A percentile compares a stretch with the other conserved stretches of the same genome.
Evolutionary conservation across 2,329 filamentous ascomycete genomes (phyloP).

Genomic region (Zopfia rhizophila): DNA sequence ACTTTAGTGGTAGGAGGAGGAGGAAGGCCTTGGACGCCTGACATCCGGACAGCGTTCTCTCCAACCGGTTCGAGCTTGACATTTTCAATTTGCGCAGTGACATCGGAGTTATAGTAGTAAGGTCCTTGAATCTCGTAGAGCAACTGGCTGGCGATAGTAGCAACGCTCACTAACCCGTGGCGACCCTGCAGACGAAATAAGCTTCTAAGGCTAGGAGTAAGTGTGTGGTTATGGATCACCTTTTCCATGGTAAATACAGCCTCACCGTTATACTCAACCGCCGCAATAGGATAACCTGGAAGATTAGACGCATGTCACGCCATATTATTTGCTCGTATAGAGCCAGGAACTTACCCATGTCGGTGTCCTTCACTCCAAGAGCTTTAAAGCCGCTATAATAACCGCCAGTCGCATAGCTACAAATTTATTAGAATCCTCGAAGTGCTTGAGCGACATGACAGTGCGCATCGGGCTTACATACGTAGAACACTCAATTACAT

Average conservation of each 20-base stretch:
- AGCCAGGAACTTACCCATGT: constrained; percentile 31
- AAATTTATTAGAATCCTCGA: constrained; percentile 24
- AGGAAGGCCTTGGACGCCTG: constrained; percentile 48
- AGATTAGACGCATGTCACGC: constrained; percentile 22
- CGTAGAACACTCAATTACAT: constrained; percentile 64
- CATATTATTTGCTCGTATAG: constrained; percentile 8
- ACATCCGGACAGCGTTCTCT: constrained; percentile 42
- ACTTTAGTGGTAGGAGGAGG: constrained; percentile 62
- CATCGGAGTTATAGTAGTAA: constrained; percentile 54
- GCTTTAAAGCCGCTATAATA: constrained; percentile 46
- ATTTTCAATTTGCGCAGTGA: constrained; percentile 49
- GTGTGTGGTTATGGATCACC: constrained; percentile 8
- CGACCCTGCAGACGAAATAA: constrained; percentile 16
- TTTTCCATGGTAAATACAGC: constrained; percentile 48
- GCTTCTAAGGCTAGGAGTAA: not conserved
- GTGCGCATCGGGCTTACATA: constrained; percentile 63
- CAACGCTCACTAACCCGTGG: constrained; percentile 51
- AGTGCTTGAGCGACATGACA: constrained; percentile 56
- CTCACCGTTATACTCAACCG: constrained; percentile 54
- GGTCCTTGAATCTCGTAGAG: constrained; percentile 58
- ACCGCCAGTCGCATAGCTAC: constrained; percentile 42
- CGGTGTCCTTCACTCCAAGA: constrained; percentile 32
- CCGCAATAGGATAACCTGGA: constrained; percentile 58
- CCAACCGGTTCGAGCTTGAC: constrained; percentile 43
- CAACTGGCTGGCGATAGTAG: constrained; percentile 44